phyloP scores from a whole-genome alignment of 2,329 filamentous ascomycete genomes.

The Hypoxylon sp. region DNA sequence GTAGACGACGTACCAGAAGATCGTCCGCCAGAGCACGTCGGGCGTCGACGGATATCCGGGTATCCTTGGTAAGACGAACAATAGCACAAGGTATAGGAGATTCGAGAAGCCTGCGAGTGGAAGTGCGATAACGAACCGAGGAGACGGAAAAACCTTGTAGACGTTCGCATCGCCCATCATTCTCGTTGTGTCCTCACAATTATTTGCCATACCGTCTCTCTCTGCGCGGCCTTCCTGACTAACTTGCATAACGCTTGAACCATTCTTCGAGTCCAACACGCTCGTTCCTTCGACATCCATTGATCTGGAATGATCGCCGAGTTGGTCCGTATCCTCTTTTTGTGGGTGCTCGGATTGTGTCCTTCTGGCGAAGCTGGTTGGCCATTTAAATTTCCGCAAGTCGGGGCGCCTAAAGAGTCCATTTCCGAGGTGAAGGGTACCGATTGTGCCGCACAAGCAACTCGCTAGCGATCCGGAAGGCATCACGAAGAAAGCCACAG shows the following conservation, averaged over 20 bases:
- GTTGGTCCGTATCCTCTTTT: slow-evolving; percentile 12
- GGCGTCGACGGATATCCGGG: slow-evolving; percentile 35
- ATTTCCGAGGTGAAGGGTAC: slow-evolving; percentile 3
- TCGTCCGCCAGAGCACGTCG: slow-evolving; percentile 37
- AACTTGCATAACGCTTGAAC: not conserved
- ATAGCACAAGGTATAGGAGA: slow-evolving; percentile 39
- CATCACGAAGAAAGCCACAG: slow-evolving; percentile 39
- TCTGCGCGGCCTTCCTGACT: not conserved
- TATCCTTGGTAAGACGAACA: slow-evolving; percentile 41
- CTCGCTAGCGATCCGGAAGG: slow-evolving; percentile 38
- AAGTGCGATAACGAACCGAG: slow-evolving; percentile 38
- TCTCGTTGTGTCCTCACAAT: slow-evolving; percentile 8
- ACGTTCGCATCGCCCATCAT: slow-evolving; percentile 5
- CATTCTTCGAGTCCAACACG: slow-evolving; percentile 4
- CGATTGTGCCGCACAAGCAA: slow-evolving; percentile 26
- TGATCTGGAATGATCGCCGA: slow-evolving; percentile 4
- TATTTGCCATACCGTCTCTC: slow-evolving; percentile 11
- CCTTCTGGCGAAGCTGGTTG: slow-evolving; percentile 8
- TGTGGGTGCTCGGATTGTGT: slow-evolving; percentile 17
- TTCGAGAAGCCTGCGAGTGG: slow-evolving; percentile 39
- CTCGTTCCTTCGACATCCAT: slow-evolving; percentile 6
- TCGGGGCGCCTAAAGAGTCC: not conserved
- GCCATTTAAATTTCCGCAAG: slow-evolving; percentile 11
- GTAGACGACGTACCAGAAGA: slow-evolving; percentile 44
- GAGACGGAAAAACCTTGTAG: slow-evolving; percentile 34